These are phyloP conservation scores for Trichosporon sp. DNA, from an alignment of 1,284 basidiomycete species.

Conservation along the genomic window DNA sequence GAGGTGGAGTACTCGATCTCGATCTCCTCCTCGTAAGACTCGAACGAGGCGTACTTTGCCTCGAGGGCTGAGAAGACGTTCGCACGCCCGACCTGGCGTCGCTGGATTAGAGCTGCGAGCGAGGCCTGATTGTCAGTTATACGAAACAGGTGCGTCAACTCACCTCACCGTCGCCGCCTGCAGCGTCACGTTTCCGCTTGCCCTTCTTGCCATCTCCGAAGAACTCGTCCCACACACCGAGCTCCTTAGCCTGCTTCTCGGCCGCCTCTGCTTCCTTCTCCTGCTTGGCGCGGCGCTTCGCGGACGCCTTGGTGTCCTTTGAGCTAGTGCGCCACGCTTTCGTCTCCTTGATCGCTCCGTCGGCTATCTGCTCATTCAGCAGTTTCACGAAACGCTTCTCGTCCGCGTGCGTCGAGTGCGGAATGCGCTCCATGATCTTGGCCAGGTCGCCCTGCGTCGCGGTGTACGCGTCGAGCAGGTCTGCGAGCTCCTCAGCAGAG, in stretches of 20 bases:
- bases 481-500: slow-evolving; percentile 72
- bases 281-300: slow-evolving; percentile 65
- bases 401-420: slow-evolving; percentile 73
- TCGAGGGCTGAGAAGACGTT: slow-evolving; percentile 70
- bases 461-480: slow-evolving; percentile 67
- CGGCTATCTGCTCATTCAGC: slow-evolving; percentile 62
- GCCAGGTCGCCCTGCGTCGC: slow-evolving; percentile 64
- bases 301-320: slow-evolving; percentile 67
- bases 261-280: slow-evolving; percentile 77
- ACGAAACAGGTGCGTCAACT: neutral
- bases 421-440: slow-evolving; percentile 73
- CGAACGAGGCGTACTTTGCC: slow-evolving; percentile 61
- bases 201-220: slow-evolving; percentile 73
- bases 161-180: slow-evolving; percentile 21
- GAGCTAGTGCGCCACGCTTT: slow-evolving; percentile 62
- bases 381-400: slow-evolving; percentile 72
- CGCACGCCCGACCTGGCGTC: slow-evolving; percentile 62
- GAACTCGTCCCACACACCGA: slow-evolving; percentile 93
- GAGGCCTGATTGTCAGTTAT: slow-evolving; percentile 50
- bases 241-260: slow-evolving; percentile 73
- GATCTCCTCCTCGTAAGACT: slow-evolving; percentile 24
- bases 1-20: neutral
- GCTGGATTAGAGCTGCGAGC: slow-evolving; percentile 74
- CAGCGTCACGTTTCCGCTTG: slow-evolving; percentile 57
- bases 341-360: slow-evolving; percentile 56